These are phyloP conservation scores for Paxillus involutus DNA, from an alignment of 768 basidiomycete species.

Conservation along the genomic window DNA sequence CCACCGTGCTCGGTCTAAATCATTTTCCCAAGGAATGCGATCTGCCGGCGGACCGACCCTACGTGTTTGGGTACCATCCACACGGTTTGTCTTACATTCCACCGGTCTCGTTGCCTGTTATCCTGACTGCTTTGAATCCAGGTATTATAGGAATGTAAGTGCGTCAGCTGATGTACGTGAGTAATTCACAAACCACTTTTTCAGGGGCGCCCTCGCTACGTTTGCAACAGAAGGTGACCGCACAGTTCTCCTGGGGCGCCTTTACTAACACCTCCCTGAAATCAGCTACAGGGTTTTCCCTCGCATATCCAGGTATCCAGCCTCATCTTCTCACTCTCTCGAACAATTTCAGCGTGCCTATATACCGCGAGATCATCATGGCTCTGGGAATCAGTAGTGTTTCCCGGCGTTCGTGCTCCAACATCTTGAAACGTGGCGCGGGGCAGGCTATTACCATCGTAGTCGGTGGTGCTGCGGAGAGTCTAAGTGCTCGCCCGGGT, in stretches of 20 bases:
- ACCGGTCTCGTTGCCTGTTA: neutral
- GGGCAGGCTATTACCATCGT: constrained; percentile 87
- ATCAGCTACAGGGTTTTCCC: constrained; percentile 86
- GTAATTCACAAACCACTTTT: neutral
- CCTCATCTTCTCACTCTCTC: constrained; percentile 92
- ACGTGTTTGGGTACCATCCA: constrained; percentile 98
- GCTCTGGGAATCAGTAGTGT: constrained; percentile 91
- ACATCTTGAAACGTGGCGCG: constrained; percentile 68
- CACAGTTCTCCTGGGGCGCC: neutral
- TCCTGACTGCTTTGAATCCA: constrained; percentile 30
- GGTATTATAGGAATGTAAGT: constrained; percentile 97
- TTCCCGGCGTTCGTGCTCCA: constrained; percentile 85
- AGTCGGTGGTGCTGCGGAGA: constrained; percentile 95
- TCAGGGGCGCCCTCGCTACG: constrained; percentile 91
- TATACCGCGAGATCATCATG: constrained; percentile 91
- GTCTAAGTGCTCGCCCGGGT: constrained; percentile 91
- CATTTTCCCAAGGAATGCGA: constrained; percentile 62
- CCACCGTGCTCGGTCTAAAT: neutral
- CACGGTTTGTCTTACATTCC: constrained; percentile 62
- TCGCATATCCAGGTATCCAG: constrained; percentile 84
- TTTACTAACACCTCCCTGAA: neutral
- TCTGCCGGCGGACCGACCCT: constrained; percentile 87
- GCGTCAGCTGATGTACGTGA: neutral
- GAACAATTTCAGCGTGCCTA: constrained; percentile 87
- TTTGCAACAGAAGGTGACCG: constrained; percentile 86